Percentiles rank a stretch among this genome's conserved stretches.
Evolutionary conservation across 2,329 filamentous ascomycete genomes (phyloP).

Genomic region (Aspergillus transmontanensis): DNA sequence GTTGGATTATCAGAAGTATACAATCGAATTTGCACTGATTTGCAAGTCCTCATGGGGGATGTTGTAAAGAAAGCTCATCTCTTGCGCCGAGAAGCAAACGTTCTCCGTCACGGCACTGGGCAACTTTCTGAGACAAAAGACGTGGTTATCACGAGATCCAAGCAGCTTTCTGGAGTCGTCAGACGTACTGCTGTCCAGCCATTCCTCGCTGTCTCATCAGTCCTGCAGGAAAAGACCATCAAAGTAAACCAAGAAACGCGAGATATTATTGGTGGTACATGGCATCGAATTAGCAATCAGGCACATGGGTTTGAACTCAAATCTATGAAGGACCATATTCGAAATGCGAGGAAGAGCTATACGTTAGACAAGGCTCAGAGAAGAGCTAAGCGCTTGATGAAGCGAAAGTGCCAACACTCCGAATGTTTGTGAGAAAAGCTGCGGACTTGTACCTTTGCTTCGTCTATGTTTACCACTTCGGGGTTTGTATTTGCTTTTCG

Average conservation of each 20-base stretch:
- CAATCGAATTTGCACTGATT: slow-evolving; percentile 39
- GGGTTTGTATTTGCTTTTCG: neutral
- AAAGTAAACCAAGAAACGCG: slow-evolving; percentile 31
- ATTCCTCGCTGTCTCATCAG: slow-evolving; percentile 34
- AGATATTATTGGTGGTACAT: slow-evolving; percentile 30
- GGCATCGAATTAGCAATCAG: slow-evolving; percentile 29
- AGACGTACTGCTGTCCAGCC: slow-evolving; percentile 33
- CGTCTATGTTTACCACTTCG: neutral
- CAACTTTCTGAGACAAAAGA: slow-evolving; percentile 27
- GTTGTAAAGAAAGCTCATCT: slow-evolving; percentile 39
- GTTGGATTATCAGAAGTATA: slow-evolving; percentile 41
- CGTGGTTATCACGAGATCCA: slow-evolving; percentile 34
- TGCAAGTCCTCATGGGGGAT: slow-evolving; percentile 42
- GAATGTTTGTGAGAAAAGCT: slow-evolving; percentile 9
- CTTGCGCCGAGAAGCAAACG: slow-evolving; percentile 33
- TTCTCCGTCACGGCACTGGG: slow-evolving; percentile 28
- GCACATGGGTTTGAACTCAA: slow-evolving; percentile 27
- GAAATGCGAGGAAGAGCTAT: slow-evolving; percentile 29
- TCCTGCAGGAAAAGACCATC: slow-evolving; percentile 33
- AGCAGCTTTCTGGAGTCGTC: slow-evolving; percentile 36
- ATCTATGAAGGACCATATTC: slow-evolving; percentile 30
- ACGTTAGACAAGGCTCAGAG: slow-evolving; percentile 39
- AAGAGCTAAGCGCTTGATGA: slow-evolving; percentile 34
- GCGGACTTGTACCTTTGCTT: neutral
- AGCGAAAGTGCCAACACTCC: slow-evolving; percentile 20